Evolutionary conservation across 805 yeast genomes (phyloP).

Genomic region (Metschnikowia lachancei): DNA sequence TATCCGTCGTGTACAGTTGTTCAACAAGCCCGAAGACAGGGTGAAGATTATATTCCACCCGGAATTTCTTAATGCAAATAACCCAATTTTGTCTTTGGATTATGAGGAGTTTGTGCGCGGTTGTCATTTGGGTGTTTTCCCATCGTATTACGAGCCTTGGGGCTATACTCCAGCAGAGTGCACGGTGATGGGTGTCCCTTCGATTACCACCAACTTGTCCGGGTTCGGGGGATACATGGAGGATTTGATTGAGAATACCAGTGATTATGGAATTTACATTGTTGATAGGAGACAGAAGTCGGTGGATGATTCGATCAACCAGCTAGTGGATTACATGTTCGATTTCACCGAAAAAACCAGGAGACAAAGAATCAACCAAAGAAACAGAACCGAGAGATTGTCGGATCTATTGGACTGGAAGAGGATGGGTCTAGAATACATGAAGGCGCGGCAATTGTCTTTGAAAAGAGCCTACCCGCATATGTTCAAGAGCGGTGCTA

Average conservation of each 20-base stretch:
- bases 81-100: constrained; percentile 89
- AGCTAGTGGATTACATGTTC: constrained; percentile 83
- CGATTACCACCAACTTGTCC: constrained; percentile 90
- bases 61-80: constrained; percentile 89
- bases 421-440: constrained; percentile 95
- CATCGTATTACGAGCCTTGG: constrained; percentile 99
- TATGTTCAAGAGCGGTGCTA: constrained; percentile 55
- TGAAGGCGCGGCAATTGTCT: constrained; percentile 90
- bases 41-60: constrained; percentile 98
- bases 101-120: constrained; percentile 98
- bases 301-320: constrained; percentile 91
- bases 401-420: constrained; percentile 95
- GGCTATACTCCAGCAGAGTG: constrained; percentile 99
- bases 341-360: constrained; percentile 85
- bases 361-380: constrained; percentile 95
- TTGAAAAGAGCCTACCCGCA: constrained; percentile 93
- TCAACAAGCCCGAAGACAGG: constrained; percentile 84
- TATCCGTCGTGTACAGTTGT: constrained; percentile 85
- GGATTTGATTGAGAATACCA: constrained; percentile 88
- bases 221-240: constrained; percentile 99
- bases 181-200: constrained; percentile 99
- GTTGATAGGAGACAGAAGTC: constrained; percentile 92
- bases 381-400: constrained; percentile 93
- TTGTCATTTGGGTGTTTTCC: constrained; percentile 97
- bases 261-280: constrained; percentile 94